Conservation (phyloP, 148 eudicot genomes). For the Silene latifolia region DNA sequence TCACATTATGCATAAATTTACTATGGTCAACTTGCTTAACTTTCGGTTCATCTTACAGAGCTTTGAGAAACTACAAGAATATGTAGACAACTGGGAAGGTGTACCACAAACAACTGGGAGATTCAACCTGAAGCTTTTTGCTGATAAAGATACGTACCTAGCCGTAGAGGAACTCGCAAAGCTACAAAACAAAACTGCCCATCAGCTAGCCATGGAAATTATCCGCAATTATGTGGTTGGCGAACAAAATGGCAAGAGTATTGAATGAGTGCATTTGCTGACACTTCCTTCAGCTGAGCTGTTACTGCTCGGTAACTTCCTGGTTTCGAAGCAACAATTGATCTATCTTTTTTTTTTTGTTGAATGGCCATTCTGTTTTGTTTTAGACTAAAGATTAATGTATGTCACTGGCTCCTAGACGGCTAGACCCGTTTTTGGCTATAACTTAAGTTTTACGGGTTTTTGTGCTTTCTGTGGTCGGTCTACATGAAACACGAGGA, state of each 20-base stretch:
- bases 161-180: conserved; percentile 68
- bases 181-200: conserved; percentile 68
- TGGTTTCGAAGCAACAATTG: background rate
- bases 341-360: background rate
- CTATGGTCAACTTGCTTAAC: too few species aligned
- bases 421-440: conserved; percentile 9
- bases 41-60: conserved; percentile 43
- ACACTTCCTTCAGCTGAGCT: conserved; percentile 14
- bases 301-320: conserved; percentile 37
- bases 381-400: conserved; percentile 5
- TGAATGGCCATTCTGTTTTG: background rate
- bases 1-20: too few species aligned
- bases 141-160: conserved; percentile 66
- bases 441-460: background rate
- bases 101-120: conserved; percentile 33
- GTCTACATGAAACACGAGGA: background rate
- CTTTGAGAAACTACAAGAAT: conserved; percentile 69
- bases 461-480: background rate
- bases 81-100: conserved; percentile 85
- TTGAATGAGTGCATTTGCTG: conserved; percentile 26
- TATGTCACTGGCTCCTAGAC: background rate
- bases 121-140: conserved; percentile 64
- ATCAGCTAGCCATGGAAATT: conserved; percentile 74
- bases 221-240: conserved; percentile 65
- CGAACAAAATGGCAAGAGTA: conserved; percentile 54